Evolutionary conservation across 768 basidiomycete species (phyloP).

Genomic region (Suillus tomentosus): DNA sequence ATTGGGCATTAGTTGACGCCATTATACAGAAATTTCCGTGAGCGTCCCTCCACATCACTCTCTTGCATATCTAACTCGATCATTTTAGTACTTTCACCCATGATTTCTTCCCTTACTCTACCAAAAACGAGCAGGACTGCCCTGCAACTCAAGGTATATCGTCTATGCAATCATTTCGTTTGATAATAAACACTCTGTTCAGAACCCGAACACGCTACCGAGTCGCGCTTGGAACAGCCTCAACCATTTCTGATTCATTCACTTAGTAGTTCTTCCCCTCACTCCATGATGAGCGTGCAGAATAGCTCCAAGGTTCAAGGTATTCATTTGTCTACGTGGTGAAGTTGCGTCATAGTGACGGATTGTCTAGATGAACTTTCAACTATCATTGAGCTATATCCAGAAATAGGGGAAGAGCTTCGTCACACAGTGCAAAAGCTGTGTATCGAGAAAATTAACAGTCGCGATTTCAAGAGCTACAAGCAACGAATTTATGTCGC

Average conservation of each 20-base stretch:
- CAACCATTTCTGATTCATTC: background rate
- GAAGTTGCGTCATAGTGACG: background rate
- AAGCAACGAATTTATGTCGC: slow-evolving; percentile 22
- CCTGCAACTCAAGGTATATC: slow-evolving; percentile 13
- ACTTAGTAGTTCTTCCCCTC: background rate
- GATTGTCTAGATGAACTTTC: slow-evolving; percentile 20
- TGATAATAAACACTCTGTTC: background rate
- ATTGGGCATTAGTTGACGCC: slow-evolving; percentile 26
- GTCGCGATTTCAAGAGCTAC: slow-evolving; percentile 13
- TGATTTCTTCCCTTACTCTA: slow-evolving; percentile 19
- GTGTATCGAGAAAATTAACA: slow-evolving; percentile 10
- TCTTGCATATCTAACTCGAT: background rate
- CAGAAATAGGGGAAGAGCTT: slow-evolving; percentile 15
- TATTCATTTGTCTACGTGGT: background rate
- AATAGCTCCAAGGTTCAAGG: background rate
- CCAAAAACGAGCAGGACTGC: background rate
- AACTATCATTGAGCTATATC: slow-evolving; percentile 12
- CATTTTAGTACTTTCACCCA: slow-evolving; percentile 13
- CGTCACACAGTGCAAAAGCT: slow-evolving; percentile 3
- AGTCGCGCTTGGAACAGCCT: background rate
- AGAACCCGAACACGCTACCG: slow-evolving; percentile 13
- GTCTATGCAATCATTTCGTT: no score
- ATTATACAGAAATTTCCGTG: slow-evolving; percentile 24
- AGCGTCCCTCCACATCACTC: slow-evolving; percentile 14
- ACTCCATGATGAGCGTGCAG: background rate